Base-by-base conservation (phyloP, 306 rosid genomes). In the Urtica urens region DNA sequence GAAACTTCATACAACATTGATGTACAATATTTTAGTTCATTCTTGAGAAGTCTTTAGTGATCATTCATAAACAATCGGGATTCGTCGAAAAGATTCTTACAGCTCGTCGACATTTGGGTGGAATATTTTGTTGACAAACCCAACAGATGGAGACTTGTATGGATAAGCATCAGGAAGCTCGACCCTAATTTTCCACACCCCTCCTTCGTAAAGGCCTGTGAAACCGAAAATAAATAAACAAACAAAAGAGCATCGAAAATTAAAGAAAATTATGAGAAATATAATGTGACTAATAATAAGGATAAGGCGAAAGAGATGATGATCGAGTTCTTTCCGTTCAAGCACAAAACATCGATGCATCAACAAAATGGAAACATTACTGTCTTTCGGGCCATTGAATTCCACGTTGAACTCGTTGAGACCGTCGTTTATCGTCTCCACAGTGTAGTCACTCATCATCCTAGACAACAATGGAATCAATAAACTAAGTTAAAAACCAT, bases 121-220 rank as follows among this genome's bases (percentile, higher is more conserved):
- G 69, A 72, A 92, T 43, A 92, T 92, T 69, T 85, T 92, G 83
- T 92, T 92, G 65, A 82, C 90, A 66, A 92, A 92, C 25, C 93
- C 96, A 13, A 92, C 74, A 30, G 99, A 92, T 27, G 99, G 96
- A 48, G 99, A 92, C 72, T 85, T 86, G 68, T 85, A 92, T 22
- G 99, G 99, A 57, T 92, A 92, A 12, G 99, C 96, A 25, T 92
- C 99, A 8, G 99, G 99, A 60, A 92, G 94, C 73, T 86, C 96
- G 20, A 92, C 99, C 13, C 76, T 94, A 57, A 92, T 68, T 75
- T 92, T 92, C 99, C 99, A 92, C 52, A 92, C 69, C 23, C 99
- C 99, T 0, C 96, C 80, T 77, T 92, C 99, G 57, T 92, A 78
- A 54, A 81, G 94, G 68, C 95, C 92, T 92, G 81, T 74, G 75